phyloP scores from a whole-genome alignment of 108 stramenopile genomes.

The Skeletonema tropicum region DNA sequence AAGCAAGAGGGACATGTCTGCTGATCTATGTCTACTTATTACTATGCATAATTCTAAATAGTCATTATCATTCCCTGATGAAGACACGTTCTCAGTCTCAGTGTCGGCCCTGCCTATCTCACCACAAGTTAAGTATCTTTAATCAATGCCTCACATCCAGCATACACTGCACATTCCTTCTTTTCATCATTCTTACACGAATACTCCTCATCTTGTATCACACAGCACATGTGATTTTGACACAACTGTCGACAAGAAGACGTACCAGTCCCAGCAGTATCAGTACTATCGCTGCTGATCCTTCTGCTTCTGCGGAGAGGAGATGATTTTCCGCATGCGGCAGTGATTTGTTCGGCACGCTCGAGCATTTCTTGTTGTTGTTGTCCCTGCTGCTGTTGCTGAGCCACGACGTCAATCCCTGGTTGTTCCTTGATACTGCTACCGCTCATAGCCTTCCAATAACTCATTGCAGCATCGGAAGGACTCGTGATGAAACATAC shows the following conservation, averaged over 20 bases:
- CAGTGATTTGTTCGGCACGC: not conserved
- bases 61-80: no score
- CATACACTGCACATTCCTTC: not conserved
- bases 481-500: not conserved
- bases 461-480: not conserved
- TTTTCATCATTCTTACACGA: not conserved
- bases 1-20: no score
- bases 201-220: not conserved
- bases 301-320: not conserved
- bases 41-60: no score
- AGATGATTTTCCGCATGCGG: not conserved
- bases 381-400: not conserved
- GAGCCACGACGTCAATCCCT: no score
- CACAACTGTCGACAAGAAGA: not conserved
- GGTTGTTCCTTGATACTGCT: no score
- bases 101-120: no score
- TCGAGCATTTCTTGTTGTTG: not conserved
- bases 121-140: not conserved
- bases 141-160: not conserved
- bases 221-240: not conserved
- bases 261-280: not conserved
- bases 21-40: no score
- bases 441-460: not conserved
- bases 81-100: no score
- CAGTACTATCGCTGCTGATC: not conserved